Evolutionary conservation across 2,329 filamentous ascomycete species (phyloP), one percentile per base, ranked within the genome.

Genomic region (Fusarium camptoceras): DNA sequence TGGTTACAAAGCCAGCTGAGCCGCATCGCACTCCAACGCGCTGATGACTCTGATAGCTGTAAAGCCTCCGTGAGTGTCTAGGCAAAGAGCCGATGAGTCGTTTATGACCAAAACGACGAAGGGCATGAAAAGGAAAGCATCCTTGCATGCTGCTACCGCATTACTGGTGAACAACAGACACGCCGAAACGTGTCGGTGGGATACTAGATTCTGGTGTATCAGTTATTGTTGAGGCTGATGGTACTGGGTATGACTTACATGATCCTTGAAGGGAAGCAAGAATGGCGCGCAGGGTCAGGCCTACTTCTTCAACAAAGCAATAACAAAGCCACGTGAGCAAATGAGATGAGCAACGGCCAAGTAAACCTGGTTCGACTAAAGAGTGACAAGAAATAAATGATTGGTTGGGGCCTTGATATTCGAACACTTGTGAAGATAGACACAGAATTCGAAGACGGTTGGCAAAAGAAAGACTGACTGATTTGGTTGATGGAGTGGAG

Each of bases 1-100:
- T 78, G 15, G 78, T 81, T 42, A 88, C 81, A 68, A 77, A 73
- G 24, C 86, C 86, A 4, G 84, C 81, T 3, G 84, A 87, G 55
- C 83, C 85, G 59, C 82, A 85, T 39, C 76, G 78, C 12, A 88
- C 81, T 5, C 77, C 74, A 54, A 88, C 76, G 51, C 83, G 81
- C 57, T 85, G 79, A 62, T 75, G 69, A 24, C 31, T 71, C n/a
- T 59, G 61, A 16, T 63, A 74, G 56, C 72, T 76, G 55, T 72
- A 75, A 27, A 55, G 47, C 25, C 74, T 68, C 46, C 46, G 55
- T 18, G 30, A 39, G 39, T 20, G 15, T 53, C 24, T 24, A n/a
- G 24, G 12, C 43, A 24, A 20, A 39, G 16, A 15, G 25, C 49
- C 39, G 49, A 54, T 28, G 15, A 63, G 37, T 53, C 44, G 64